Base-by-base conservation (phyloP, 129 eudicot genomes). In the Saposhnikovia divaricata region DNA sequence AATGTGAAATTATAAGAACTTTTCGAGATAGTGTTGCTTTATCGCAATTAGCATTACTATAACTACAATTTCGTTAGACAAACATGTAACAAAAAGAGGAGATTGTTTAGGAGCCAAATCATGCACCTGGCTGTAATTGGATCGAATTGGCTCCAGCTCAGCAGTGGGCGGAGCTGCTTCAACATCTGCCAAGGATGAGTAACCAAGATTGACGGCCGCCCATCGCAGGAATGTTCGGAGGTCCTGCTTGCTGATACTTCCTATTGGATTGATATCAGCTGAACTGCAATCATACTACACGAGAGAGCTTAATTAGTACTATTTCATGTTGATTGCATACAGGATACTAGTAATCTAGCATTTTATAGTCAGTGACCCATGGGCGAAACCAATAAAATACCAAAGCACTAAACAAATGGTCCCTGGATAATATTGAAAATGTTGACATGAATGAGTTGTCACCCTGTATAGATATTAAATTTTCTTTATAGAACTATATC, bases 121-220 rank as follows among this genome's bases (percentile, higher is more conserved):
- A 75, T 37, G 27, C 82, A 93, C 98, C 92, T 93, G 98, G 81
- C 90, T 95, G 89, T 95, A 95, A 77, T 95, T 23, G 73, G 98
- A 85, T 19, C 98, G 88, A 80, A 95, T 92, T 7, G 98, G 98
- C 89, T 95, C 98, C 85, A 95, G 89, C 80, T 95, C 98, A 80
- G 98, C 98, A 61, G 98, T 95, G 51, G 98, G 98, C 5, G 98
- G 98, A 86, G 98, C 98, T 80, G 98, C 97, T 86, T 95, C 98
- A 73, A 95, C 81, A 72, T 95, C 98, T 38, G 93, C 97, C 80
- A 95, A 88, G 71, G 98, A 90, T 19, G 96, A 80, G 83, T 81
- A 95, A 80, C 97, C 98, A 79, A 95, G 92, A 89, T 95, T 82
- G 65, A 76, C 79, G 61, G 98, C 97, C 63, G 98, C 97, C 98